A percentile compares a stretch with the other conserved stretches of the same genome.
Evolutionary conservation across 805 yeast species (phyloP).

Genomic region (Myxozyma sirexii): DNA sequence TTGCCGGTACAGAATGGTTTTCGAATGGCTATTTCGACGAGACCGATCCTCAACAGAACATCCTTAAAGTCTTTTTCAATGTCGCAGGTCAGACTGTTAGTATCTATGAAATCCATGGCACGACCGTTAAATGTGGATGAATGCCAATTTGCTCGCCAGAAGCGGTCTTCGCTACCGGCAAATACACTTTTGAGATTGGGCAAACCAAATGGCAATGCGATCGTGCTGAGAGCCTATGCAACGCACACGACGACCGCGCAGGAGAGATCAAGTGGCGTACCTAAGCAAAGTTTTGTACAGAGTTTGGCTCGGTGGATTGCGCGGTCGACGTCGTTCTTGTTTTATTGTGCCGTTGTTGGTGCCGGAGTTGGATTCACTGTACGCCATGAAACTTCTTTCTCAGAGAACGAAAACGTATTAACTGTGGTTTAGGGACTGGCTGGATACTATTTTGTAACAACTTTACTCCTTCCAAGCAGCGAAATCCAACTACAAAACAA

Average conservation of each 20-base stretch:
- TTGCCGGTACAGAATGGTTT: too few species aligned
- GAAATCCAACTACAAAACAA: slow-evolving; percentile 83
- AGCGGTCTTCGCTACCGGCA: too few species aligned
- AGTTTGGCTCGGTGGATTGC: slow-evolving; percentile 14
- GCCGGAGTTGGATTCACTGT: slow-evolving; percentile 24
- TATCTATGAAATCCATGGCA: too few species aligned
- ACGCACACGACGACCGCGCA: slow-evolving; percentile 6
- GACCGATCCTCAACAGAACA: too few species aligned
- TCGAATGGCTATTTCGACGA: too few species aligned
- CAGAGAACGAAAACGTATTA: background rate
- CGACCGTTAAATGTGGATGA: too few species aligned
- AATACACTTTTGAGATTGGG: too few species aligned
- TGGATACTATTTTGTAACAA: slow-evolving; percentile 50
- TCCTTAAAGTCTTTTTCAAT: too few species aligned
- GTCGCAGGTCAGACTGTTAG: too few species aligned
- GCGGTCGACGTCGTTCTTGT: slow-evolving; percentile 12
- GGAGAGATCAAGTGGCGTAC: background rate
- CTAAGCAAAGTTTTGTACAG: slow-evolving; percentile 9
- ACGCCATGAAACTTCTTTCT: background rate
- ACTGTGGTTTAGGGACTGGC: slow-evolving; percentile 27
- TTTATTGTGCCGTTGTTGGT: slow-evolving; percentile 19
- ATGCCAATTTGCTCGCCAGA: too few species aligned
- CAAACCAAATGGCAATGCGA: background rate
- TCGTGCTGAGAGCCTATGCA: background rate
- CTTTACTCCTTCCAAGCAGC: slow-evolving; percentile 79